Evolutionary conservation across 2,329 filamentous ascomycete genomes (phyloP).

Genomic region (Fusarium oligoseptatum): DNA sequence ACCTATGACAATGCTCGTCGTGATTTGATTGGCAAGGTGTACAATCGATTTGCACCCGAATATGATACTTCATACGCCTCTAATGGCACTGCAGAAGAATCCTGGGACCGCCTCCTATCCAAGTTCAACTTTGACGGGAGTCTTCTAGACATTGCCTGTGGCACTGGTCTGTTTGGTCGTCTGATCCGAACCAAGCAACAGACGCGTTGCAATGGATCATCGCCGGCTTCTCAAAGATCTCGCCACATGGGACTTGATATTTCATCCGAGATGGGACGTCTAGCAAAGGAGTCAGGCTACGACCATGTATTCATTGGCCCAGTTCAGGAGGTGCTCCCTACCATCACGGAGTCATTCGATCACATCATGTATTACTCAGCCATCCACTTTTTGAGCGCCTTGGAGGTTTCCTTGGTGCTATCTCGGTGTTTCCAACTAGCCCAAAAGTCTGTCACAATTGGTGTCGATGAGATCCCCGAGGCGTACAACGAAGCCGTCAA

Average conservation of each 20-base stretch:
- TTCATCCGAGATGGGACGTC: not conserved
- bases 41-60: not conserved
- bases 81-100: not conserved
- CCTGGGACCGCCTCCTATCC: not conserved
- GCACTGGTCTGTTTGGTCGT: not conserved
- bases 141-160: not conserved
- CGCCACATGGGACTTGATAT: not conserved
- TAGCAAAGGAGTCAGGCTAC: not conserved
- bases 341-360: not conserved
- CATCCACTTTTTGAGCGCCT: not conserved
- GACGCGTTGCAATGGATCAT: not conserved
- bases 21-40: not conserved
- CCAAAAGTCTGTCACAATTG: not conserved
- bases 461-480: not conserved
- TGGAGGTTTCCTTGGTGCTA: not conserved
- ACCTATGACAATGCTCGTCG: not conserved
- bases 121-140: not conserved
- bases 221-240: not conserved
- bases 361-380: not conserved
- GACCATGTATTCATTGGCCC: not conserved
- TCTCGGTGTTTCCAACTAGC: not conserved
- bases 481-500: not conserved
- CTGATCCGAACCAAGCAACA: not conserved
- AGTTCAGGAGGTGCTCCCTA: not conserved
- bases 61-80: not conserved